phyloP scores from a whole-genome alignment of 305 asterid species.

The Fraxinus dipetala region DNA sequence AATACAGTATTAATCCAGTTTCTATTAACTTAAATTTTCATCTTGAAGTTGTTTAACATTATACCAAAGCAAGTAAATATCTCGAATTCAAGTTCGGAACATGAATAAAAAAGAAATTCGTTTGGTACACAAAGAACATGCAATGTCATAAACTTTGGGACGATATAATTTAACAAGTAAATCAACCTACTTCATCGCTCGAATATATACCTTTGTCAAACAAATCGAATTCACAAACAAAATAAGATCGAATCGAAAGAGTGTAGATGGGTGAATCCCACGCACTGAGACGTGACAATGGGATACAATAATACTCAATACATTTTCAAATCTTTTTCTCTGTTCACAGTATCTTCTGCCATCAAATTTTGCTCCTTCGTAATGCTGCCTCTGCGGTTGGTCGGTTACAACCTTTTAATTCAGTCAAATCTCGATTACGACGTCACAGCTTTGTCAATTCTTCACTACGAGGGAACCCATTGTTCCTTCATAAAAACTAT shows the following conservation, averaged over 20 bases:
- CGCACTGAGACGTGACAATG: background rate
- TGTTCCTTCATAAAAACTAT: constrained; percentile 30
- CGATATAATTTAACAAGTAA: background rate
- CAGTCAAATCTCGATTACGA: background rate
- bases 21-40: background rate
- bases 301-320: background rate
- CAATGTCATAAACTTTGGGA: background rate
- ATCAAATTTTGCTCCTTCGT: background rate
- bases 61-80: background rate
- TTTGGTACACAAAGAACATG: background rate
- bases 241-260: background rate
- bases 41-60: background rate
- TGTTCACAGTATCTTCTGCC: background rate
- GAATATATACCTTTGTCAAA: background rate
- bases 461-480: constrained; percentile 3
- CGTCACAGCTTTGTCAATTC: background rate
- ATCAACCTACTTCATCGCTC: background rate
- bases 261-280: background rate
- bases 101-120: too few relatives aligned
- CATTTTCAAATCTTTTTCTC: background rate
- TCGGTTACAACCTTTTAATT: background rate
- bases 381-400: background rate
- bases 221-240: background rate
- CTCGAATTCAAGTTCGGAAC: background rate
- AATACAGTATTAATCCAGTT: background rate